A percentile compares a stretch with the other conserved stretches of the same genome.
Evolutionary conservation across 2,329 filamentous ascomycete species (phyloP).

Genomic region (Nemania serpens): DNA sequence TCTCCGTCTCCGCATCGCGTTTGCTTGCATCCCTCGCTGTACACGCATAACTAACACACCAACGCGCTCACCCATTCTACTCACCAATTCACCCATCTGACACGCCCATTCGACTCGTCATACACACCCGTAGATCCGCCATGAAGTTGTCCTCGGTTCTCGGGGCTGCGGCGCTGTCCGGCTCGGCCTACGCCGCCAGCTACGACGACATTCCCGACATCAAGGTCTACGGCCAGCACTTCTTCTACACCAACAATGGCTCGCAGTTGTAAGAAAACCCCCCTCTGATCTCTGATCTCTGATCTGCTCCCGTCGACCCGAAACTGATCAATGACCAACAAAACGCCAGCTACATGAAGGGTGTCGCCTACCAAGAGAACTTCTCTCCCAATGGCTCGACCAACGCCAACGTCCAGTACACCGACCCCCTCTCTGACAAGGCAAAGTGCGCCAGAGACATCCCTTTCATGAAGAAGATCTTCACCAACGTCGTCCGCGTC

Average conservation of each 20-base stretch:
- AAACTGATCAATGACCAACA: neutral
- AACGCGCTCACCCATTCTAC: too few relatives aligned
- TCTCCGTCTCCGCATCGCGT: neutral
- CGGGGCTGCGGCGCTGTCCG: constrained; percentile 36
- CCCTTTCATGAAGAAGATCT: constrained; percentile 74
- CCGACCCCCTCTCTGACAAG: constrained; percentile 79
- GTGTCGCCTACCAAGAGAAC: constrained; percentile 94
- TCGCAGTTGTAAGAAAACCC: constrained; percentile 64
- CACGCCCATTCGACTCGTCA: neutral
- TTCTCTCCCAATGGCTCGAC: constrained; percentile 56
- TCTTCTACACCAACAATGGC: constrained; percentile 58
- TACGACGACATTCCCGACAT: constrained; percentile 41
- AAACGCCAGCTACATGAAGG: constrained; percentile 71
- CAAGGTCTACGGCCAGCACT: constrained; percentile 41
- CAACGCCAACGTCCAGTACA: constrained; percentile 62
- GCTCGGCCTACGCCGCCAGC: constrained; percentile 35
- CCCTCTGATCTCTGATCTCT: too few relatives aligned
- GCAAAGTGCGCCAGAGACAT: constrained; percentile 81
- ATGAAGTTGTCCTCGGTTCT: constrained; percentile 39
- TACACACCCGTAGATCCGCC: too few relatives aligned
- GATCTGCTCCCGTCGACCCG: neutral
- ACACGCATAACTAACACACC: too few relatives aligned
- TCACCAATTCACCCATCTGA: neutral
- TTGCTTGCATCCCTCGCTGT: too few relatives aligned
- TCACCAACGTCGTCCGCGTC: constrained; percentile 92